Evolutionary conservation across 805 yeast genomes (phyloP), one percentile per base, ranked within the genome.

Genomic region (Lipomyces mesembrius): DNA sequence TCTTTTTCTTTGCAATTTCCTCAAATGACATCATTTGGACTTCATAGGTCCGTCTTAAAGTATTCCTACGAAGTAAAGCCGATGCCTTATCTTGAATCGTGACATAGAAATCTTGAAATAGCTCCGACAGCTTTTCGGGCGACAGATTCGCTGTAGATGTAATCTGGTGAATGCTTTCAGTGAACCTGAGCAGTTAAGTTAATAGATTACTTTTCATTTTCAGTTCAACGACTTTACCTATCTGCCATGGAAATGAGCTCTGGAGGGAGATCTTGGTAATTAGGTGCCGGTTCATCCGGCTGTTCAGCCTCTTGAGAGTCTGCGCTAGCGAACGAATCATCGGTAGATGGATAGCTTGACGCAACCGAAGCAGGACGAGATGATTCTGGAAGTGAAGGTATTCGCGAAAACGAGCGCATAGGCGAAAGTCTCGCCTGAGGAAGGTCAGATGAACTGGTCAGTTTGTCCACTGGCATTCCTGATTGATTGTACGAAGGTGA

Each of bases 21-120:
- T 74, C 72, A 57, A 73, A 73, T 12, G 79, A 73, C 62, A 76
- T 76, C 73, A 77, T 72, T 63, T 76, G 81, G 20, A 74, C 75
- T 27, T 73, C 76, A 29, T 71, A 62, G 14, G 73, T 70, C 52
- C 75, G 72, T 29, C 75, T 75, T 63, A 65, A 58, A 27, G 68
- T 62, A 22, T 69, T 70, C 20, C 72, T 55, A 17, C 70, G 66
- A 2, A 72, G 59, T 61, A 71, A 71, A 3, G 69, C 71, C 27
- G 74, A 74, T 7, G 77, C 75, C 59, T 74, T 69, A 27, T 64
- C 67, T 32, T 74, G 74, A 54, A 77, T 74, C 49, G 75, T 69
- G 17, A 54, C 62, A 63, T 81, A 81, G 67, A 81, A 81, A 52
- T 77, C 77, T 72, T 80, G 83, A 66, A 79, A 81, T 29, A 81